A percentile compares a stretch with the other conserved stretches of the same genome.
phyloP scores from a whole-genome alignment of 2,329 filamentous ascomycete genomes.

The Cercospora sp. region DNA sequence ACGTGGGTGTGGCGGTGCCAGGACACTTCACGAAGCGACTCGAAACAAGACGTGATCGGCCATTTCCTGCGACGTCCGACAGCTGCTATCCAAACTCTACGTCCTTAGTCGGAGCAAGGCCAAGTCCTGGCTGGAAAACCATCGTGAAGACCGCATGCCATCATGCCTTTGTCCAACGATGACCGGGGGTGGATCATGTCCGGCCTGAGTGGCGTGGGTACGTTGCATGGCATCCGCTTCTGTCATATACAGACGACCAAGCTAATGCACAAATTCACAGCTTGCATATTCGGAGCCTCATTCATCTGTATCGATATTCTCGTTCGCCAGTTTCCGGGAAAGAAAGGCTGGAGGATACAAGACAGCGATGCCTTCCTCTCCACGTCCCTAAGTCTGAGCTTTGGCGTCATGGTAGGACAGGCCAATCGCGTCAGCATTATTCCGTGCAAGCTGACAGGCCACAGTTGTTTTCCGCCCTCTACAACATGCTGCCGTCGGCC shows the following conservation, averaged over 20 bases:
- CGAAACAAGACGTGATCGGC: conserved; percentile 18
- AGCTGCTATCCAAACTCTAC: conserved; percentile 8
- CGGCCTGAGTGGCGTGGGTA: conserved; percentile 75
- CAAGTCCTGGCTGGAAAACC: neutral
- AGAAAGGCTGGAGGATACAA: conserved; percentile 79
- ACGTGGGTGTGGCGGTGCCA: conserved; percentile 19
- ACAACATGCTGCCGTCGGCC: conserved; percentile 88
- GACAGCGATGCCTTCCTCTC: conserved; percentile 88
- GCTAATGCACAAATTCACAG: conserved; percentile 37
- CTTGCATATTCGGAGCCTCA: conserved; percentile 68
- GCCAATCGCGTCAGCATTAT: neutral
- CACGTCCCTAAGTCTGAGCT: conserved; percentile 84
- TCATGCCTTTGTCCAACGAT: conserved; percentile 69
- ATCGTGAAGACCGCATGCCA: conserved; percentile 16
- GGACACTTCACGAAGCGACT: conserved; percentile 3
- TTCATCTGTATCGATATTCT: conserved; percentile 86
- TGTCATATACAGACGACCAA: neutral
- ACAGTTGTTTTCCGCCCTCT: conserved; percentile 86
- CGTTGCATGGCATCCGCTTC: conserved; percentile 19
- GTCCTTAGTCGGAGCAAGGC: neutral
- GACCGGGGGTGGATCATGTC: conserved; percentile 91
- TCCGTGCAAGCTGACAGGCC: conserved; percentile 14
- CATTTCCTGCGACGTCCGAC: conserved; percentile 1
- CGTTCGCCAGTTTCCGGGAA: conserved; percentile 69
- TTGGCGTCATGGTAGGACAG: conserved; percentile 83